Evolutionary conservation across 1,139 yeast genomes (phyloP), one percentile per base, ranked within the genome.

Genomic region (Protomyces arabidopsidicola): DNA sequence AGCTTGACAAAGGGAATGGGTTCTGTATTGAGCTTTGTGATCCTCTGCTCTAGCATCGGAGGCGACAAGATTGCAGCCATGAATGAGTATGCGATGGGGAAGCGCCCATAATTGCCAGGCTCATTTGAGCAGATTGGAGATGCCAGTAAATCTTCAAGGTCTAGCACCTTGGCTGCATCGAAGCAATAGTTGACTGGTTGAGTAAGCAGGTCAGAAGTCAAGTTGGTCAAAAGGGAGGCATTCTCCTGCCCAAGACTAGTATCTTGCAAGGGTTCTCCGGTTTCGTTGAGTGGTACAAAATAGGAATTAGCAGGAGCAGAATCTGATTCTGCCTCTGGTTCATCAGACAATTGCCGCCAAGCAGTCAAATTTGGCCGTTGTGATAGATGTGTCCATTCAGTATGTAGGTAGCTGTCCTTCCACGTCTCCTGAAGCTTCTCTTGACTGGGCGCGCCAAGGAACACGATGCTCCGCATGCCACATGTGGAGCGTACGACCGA

Each of bases 391-490:
- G 18, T 3, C 48, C 24, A 18, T 14, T 6, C 20, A 16, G 2
- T 20, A n/a, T 16, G 12, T 6, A 58, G 34, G 22, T 16, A 58
- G 22, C 42, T 38, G 18, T n/a, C 45, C 12, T 45, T 52, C 62
- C 62, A 58, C 8, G 62, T 52, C 16, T 22, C 31, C 12, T 22
- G 20, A n/a, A 58, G 52, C 27, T 39, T 27, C 16, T n/a, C 52
- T 18, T 52, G 53, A 22, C 53, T 52, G 5, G 62, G 62, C 12
- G 56, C 62, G 5, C 62, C 62, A 8, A 58, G 45, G 45, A n/a
- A 58, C 20, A 45, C 24, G 12, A 52, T 42, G 10, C 56, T 39
- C 12, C 24, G 24, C 55, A 52, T 52, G 12, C 31, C 31, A 27
- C 31, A 27, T 27, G 31, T 27, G 31, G 31, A 27, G 31, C 31